phyloP scores from a whole-genome alignment of 2,329 filamentous ascomycete species.

The Claviceps sp. region DNA sequence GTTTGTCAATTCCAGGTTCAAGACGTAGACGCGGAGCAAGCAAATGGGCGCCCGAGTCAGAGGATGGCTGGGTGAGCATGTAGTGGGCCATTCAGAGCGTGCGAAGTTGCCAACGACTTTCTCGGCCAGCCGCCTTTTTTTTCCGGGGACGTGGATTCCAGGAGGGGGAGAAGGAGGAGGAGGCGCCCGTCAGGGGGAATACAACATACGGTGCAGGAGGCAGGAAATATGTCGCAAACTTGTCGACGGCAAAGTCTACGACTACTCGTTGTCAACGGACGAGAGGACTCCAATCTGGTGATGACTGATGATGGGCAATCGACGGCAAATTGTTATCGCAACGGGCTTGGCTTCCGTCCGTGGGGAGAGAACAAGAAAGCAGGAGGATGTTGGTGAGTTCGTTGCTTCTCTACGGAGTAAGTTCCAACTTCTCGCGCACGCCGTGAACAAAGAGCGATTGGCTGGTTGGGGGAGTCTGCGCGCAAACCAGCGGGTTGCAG shows the following conservation, averaged over 20 bases:
- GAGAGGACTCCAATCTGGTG: too few species aligned
- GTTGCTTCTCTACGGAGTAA: not conserved
- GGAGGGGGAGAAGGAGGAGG: not conserved
- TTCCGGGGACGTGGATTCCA: slow-evolving; percentile 12
- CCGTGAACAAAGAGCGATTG: not conserved
- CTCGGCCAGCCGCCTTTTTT: slow-evolving; percentile 24
- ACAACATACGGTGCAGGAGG: not conserved
- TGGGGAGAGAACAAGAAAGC: not conserved
- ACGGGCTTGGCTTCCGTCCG: too few species aligned
- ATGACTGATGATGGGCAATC: too few species aligned
- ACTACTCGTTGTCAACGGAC: too few species aligned
- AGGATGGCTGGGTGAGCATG: slow-evolving; percentile 33
- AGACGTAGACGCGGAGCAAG: slow-evolving; percentile 16
- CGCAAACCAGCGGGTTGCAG: not conserved
- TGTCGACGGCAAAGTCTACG: too few species aligned
- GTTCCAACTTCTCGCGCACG: not conserved
- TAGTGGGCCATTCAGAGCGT: slow-evolving; percentile 15
- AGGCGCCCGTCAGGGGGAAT: slow-evolving; percentile 4
- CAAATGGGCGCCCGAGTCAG: slow-evolving; percentile 22
- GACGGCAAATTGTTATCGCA: too few species aligned
- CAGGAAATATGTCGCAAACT: too few species aligned
- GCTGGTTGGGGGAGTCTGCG: not conserved
- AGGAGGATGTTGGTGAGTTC: not conserved
- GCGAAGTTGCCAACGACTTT: slow-evolving; percentile 16
- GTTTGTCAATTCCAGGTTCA: slow-evolving; percentile 12